Conservation (phyloP, 2,329 filamentous ascomycete genomes). For the Diaporthe australafricana region DNA sequence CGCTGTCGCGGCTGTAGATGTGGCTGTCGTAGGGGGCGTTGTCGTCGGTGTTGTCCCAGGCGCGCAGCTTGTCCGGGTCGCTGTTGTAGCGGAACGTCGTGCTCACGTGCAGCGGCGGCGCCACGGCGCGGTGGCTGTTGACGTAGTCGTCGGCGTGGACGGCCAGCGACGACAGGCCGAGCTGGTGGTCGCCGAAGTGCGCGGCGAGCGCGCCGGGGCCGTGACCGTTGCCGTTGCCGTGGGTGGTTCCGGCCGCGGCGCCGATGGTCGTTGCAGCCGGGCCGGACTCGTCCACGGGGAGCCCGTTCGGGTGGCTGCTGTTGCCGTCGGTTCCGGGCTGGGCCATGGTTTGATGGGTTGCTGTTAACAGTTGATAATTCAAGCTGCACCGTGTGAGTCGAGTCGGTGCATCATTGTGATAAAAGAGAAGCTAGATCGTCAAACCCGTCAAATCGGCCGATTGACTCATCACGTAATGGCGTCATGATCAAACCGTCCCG, state of each 20-base stretch:
- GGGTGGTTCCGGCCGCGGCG: neutral
- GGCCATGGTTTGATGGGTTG: constrained; percentile 5
- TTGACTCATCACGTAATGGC: constrained; percentile 11
- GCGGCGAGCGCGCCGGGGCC: constrained; percentile 43
- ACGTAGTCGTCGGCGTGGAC: constrained; percentile 86
- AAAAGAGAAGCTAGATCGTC: too few relatives aligned
- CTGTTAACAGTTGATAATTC: neutral
- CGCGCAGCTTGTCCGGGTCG: constrained; percentile 74
- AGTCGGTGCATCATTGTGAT: neutral
- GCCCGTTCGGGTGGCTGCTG: constrained; percentile 19
- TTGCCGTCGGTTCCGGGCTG: constrained; percentile 3
- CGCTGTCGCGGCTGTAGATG: constrained; percentile 85
- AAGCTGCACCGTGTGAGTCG: too few relatives aligned
- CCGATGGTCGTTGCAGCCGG: constrained; percentile 9
- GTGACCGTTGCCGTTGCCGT: too few relatives aligned
- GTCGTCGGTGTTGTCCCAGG: constrained; percentile 63
- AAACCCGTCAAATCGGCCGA: neutral
- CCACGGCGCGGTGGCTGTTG: constrained; percentile 81
- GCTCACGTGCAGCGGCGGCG: constrained; percentile 89
- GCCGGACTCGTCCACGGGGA: constrained; percentile 29
- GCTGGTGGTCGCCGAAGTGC: constrained; percentile 48
- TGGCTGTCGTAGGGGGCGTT: constrained; percentile 69
- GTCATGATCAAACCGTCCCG: constrained; percentile 26
- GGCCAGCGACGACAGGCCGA: constrained; percentile 76
- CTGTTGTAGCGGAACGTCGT: constrained; percentile 88